phyloP scores from a whole-genome alignment of 1,284 basidiomycete species.

The Fistulinella cinereoalba region DNA sequence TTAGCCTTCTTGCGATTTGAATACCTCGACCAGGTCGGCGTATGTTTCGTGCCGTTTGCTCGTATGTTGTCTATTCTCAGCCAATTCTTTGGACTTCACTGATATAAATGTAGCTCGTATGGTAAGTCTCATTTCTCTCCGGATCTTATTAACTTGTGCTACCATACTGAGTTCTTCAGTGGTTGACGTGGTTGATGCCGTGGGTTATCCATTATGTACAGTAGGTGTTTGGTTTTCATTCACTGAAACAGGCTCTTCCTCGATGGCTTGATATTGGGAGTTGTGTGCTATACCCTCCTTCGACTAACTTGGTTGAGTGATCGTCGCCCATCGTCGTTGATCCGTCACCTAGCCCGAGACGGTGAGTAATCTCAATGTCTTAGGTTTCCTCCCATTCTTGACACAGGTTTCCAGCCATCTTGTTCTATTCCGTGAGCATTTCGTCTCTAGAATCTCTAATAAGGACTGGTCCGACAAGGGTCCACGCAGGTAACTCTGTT shows the following conservation, averaged over 20 bases:
- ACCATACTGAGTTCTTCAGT: conserved; percentile 8
- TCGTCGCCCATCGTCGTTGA: conserved; percentile 7
- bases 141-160: too few relatives aligned
- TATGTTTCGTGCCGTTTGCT: conserved; percentile 7
- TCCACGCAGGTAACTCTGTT: conserved; percentile 13
- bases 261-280: conserved; percentile 11
- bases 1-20: conserved; percentile 4
- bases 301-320: neutral
- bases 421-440: conserved; percentile 21
- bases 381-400: neutral
- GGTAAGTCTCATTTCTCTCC: conserved; percentile 11
- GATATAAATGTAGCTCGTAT: conserved; percentile 4
- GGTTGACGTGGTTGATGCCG: conserved; percentile 15
- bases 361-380: conserved; percentile 9
- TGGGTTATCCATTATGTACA: conserved; percentile 1
- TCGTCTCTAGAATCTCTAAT: neutral
- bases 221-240: neutral
- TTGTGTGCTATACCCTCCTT: conserved; percentile 8
- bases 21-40: conserved; percentile 6
- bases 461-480: neutral
- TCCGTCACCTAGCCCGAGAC: conserved; percentile 17
- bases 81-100: neutral
- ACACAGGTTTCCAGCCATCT: conserved; percentile 5
- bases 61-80: conserved; percentile 10
- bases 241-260: conserved; percentile 12